These are phyloP conservation scores for sorghum (Sorghum bicolor) DNA, from an alignment of 176 grass and related monocot species.

Conservation along the genomic window Sorghum_bicolor_NCBIv3 NC_012878.2:53748501-53749000, in stretches of 20 bases:
- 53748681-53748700: conserved; percentile 8
- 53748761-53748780: neutral
- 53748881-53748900: conserved; percentile 60
- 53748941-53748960: neutral
- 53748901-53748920: conserved; percentile 69
- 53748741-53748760: neutral
- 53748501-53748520: neutral
- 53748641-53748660: neutral
- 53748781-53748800: conserved; percentile 37
- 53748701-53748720: neutral
- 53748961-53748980: neutral
- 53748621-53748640: neutral
- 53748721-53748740: too few species aligned
- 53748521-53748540: neutral
- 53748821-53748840: conserved; percentile 33
- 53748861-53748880: neutral
- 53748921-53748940: neutral
- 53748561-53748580: neutral
- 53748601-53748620: neutral
- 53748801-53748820: neutral
- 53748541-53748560: conserved; percentile 16
- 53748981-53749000: conserved; percentile 92
- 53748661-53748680: neutral
- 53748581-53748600: neutral
- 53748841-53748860: neutral